Percentiles rank a stretch among this genome's conserved stretches.
phyloP scores from a whole-genome alignment of 345 rosid species.

The Kernera saxatilis region DNA sequence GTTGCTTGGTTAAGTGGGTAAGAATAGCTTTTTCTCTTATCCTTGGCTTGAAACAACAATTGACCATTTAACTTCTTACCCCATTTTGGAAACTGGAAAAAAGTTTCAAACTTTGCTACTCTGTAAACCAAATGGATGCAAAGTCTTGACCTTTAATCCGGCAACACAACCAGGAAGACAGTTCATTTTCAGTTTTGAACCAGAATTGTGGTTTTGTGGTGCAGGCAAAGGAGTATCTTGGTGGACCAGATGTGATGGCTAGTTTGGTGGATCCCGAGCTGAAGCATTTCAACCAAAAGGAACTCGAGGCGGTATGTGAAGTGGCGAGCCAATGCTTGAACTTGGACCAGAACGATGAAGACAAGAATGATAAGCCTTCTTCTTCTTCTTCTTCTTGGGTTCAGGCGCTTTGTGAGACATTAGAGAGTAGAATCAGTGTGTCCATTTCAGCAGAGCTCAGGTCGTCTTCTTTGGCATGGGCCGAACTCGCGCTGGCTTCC shows the following conservation, averaged over 20 bases:
- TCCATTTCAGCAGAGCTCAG: slow-evolving; percentile 57
- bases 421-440: slow-evolving; percentile 73
- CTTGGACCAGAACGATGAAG: slow-evolving; percentile 33
- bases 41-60: not conserved
- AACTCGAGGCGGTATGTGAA: slow-evolving; percentile 73
- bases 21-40: slow-evolving; percentile 15
- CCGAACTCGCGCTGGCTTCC: slow-evolving; percentile 78
- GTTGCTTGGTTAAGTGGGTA: slow-evolving; percentile 84
- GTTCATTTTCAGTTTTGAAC: not conserved
- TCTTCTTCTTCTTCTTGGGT: slow-evolving; percentile 31
- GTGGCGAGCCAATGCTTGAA: slow-evolving; percentile 63
- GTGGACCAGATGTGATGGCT: slow-evolving; percentile 53
- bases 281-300: slow-evolving; percentile 62
- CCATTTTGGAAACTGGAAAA: not conserved
- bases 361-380: slow-evolving; percentile 29
- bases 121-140: not conserved
- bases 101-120: not conserved
- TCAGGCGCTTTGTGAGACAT: slow-evolving; percentile 43
- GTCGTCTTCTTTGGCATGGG: slow-evolving; percentile 94
- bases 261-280: slow-evolving; percentile 82
- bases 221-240: slow-evolving; percentile 87
- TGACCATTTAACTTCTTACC: not conserved
- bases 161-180: not conserved
- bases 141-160: not conserved
- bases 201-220: not conserved